Evolutionary conservation across 2,329 filamentous ascomycete genomes (phyloP).

Genomic region (Aureobasidium sp.): DNA sequence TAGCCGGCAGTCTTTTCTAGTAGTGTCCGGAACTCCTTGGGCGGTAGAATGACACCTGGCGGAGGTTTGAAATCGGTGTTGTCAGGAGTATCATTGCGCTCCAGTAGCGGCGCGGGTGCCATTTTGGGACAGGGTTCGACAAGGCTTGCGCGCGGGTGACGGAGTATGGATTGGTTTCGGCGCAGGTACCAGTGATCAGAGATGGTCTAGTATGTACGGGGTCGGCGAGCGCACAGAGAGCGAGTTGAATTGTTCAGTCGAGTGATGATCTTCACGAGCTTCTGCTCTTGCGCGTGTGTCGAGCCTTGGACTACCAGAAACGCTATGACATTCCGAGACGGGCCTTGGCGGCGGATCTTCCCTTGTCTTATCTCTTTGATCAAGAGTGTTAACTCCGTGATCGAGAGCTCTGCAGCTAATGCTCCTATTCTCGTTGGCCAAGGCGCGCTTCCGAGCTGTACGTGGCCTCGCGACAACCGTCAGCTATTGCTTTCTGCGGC

Average conservation of each 20-base stretch:
- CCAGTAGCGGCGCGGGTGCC: slow-evolving; percentile 23
- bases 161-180: background rate
- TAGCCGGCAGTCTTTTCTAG: slow-evolving; percentile 95
- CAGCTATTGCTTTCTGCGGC: background rate
- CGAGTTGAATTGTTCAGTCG: background rate
- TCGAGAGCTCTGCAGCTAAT: background rate
- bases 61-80: slow-evolving; percentile 68
- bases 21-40: slow-evolving; percentile 68
- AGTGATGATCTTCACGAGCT: background rate
- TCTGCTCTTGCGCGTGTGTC: background rate
- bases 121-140: slow-evolving; percentile 15
- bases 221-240: background rate
- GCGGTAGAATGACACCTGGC: slow-evolving; percentile 75
- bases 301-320: too few relatives aligned
- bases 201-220: background rate
- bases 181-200: too few relatives aligned
- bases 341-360: background rate
- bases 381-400: background rate
- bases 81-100: slow-evolving; percentile 20
- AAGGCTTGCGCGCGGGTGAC: background rate
- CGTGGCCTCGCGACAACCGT: background rate
- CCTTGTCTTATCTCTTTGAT: background rate
- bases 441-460: background rate
- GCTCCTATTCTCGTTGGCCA: slow-evolving; percentile 1
- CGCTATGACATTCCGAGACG: background rate